phyloP scores from a whole-genome alignment of 176 grass and related monocot species.

The Eleusine indica region DNA sequence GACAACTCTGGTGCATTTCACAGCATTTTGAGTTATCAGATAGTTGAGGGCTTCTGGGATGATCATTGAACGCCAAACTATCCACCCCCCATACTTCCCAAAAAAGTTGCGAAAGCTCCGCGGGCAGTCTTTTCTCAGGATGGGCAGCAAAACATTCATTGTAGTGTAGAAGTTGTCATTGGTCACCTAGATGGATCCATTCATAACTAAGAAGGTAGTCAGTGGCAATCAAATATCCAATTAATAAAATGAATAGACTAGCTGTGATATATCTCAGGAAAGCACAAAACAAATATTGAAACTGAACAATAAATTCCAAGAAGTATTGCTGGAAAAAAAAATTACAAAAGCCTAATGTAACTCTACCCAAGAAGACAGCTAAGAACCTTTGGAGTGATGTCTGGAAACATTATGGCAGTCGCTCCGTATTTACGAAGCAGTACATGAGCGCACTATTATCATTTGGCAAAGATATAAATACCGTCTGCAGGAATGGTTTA shows the following conservation, averaged over 20 bases:
- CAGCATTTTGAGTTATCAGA: background rate
- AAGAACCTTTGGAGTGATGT: background rate
- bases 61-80: conserved; percentile 6
- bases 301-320: background rate
- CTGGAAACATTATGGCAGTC: background rate
- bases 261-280: too few relatives aligned
- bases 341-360: background rate
- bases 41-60: conserved; percentile 19
- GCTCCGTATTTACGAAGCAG: background rate
- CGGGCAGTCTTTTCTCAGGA: conserved; percentile 10
- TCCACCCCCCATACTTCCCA: background rate
- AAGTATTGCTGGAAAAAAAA: background rate
- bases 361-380: background rate
- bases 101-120: background rate
- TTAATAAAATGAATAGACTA: too few relatives aligned
- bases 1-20: conserved; percentile 29
- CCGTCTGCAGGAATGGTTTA: too few relatives aligned
- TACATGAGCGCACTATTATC: background rate
- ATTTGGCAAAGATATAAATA: too few relatives aligned
- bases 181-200: background rate
- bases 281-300: background rate
- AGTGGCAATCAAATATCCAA: background rate
- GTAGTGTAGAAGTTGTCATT: background rate
- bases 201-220: background rate
- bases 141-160: background rate